phyloP scores from a whole-genome alignment of 2,329 filamentous ascomycete genomes.

The Trichoderma cornu-damae region DNA sequence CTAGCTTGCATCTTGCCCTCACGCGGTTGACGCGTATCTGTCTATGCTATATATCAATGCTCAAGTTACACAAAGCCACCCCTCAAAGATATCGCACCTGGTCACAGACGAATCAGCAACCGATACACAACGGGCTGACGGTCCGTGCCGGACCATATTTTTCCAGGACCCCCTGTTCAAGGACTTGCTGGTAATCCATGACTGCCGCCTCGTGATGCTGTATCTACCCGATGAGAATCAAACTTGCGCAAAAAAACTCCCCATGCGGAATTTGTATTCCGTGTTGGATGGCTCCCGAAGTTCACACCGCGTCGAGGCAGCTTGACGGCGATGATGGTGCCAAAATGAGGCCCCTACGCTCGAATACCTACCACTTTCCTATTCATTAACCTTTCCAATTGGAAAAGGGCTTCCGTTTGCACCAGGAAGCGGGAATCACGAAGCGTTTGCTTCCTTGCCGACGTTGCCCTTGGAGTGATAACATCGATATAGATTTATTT shows the following conservation, averaged over 20 bases:
- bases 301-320: not conserved
- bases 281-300: not conserved
- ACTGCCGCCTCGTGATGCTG: not conserved
- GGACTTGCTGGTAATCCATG: not conserved
- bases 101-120: not conserved
- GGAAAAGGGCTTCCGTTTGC: too few species aligned
- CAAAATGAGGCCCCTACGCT: not conserved
- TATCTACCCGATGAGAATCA: not conserved
- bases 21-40: not conserved
- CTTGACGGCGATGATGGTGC: not conserved
- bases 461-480: not conserved
- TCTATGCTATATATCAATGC: too few species aligned
- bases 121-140: not conserved
- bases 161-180: not conserved
- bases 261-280: not conserved
- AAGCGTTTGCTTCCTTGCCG: not conserved
- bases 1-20: not conserved
- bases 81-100: not conserved
- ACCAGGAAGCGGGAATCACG: not conserved
- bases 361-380: not conserved
- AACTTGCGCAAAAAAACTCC: not conserved
- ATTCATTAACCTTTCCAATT: not conserved
- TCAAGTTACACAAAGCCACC: too few species aligned
- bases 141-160: not conserved
- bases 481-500: not conserved